Base-by-base conservation (phyloP, 2,329 filamentous ascomycete species). In the Didymella pomorum region DNA sequence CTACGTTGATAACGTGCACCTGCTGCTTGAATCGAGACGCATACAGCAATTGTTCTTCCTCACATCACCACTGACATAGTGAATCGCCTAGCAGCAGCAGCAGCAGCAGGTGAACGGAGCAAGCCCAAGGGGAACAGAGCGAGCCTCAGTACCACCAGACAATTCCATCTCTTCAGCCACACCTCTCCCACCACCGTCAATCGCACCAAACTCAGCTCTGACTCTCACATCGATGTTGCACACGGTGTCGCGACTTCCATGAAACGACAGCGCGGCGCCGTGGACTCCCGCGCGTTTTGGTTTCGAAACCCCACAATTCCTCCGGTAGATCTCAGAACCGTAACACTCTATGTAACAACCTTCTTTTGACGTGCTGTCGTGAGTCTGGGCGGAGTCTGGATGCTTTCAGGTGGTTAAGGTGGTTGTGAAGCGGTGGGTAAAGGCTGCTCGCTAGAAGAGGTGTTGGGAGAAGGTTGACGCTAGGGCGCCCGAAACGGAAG, bases 271-370 rank as follows among this genome's bases (percentile, higher is more conserved):
- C 52, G 47, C 55, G 53, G 56, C 53, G 51, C 29, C 49, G 20
- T 48, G 23, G 42, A 51, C 39, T 28, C 37, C 55, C 58, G 52
- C 55, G 26, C n/a, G 61, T 54, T 58, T 59, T 33, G 53, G 69
- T 70, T 71, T 71, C 54, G 60, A 71, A 68, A 65, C 64, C 53
- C 42, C 48, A 62, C 57, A 56, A 16, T 44, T 56, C 18, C 37
- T 18, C 18, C 33, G 14, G 55, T 20, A 18, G 45, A 51, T 51
- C 55, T 43, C 23, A 37, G 6, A 16, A 14, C 44, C 63, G 66
- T 50, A 50, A 69, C 63, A 60, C 31, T 31, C 3, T 41, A 21
- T 60, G 58, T 60, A 26, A 53, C 47, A 60, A 43, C 21, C 14
- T 6, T 20, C 37, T 28, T 28, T 26, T 50, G 43, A 49, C 52